These are phyloP conservation scores for Fusarium subglutinans DNA, from an alignment of 2,329 filamentous ascomycete genomes.

Conservation along the genomic window DNA sequence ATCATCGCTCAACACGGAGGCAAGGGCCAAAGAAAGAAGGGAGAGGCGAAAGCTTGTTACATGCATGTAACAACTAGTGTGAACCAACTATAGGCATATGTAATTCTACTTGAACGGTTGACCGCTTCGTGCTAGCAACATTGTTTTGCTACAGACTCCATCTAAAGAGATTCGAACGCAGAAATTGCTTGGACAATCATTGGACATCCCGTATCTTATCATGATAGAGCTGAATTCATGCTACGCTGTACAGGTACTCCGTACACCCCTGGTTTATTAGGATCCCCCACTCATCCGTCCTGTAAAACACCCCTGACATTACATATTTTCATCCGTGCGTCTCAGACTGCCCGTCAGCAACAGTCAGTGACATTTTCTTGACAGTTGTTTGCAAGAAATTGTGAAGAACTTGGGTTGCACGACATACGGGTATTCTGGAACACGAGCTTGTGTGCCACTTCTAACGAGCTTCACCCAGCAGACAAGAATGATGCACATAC, in stretches of 20 bases:
- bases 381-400: not conserved
- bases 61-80: constrained; percentile 7
- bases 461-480: constrained; percentile 4
- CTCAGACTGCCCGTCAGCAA: constrained; percentile 1
- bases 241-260: constrained; percentile 16
- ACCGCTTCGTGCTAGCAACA: constrained; percentile 4
- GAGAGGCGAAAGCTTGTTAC: constrained; percentile 26
- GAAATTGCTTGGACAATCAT: constrained; percentile 12
- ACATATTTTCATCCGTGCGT: not conserved
- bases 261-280: not conserved
- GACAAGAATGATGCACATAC: constrained; percentile 19
- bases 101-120: not conserved
- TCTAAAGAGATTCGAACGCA: constrained; percentile 6
- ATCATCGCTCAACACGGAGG: constrained; percentile 28
- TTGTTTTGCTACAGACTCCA: not conserved
- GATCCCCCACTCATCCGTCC: constrained; percentile 27
- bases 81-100: not conserved
- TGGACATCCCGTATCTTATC: constrained; percentile 13
- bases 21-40: constrained; percentile 24
- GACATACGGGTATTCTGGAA: constrained; percentile 5
- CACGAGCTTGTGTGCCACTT: constrained; percentile 20
- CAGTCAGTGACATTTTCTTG: not conserved
- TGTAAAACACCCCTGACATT: constrained; percentile 22
- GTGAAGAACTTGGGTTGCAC: not conserved
- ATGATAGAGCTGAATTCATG: constrained; percentile 14